Evolutionary conservation across 768 basidiomycete species (phyloP).

Genomic region (Pleurotus salmoneostramineus): DNA sequence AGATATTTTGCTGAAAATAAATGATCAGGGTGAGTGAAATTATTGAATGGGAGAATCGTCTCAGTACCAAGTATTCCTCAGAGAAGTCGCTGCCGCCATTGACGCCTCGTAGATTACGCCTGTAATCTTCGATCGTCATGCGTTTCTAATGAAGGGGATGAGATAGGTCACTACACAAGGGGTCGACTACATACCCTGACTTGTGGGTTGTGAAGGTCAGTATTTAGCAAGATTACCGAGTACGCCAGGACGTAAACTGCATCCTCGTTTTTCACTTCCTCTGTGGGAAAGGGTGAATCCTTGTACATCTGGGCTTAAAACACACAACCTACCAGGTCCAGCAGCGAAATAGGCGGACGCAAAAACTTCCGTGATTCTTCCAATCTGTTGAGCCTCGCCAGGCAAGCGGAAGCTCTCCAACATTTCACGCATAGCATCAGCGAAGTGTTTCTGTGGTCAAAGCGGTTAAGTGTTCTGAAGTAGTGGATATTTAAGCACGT

Average conservation of each 20-base stretch:
- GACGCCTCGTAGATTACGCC: constrained; percentile 86
- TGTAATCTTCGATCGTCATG: constrained; percentile 95
- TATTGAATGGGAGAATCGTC: neutral
- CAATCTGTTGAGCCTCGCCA: constrained; percentile 92
- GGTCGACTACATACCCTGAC: constrained; percentile 56
- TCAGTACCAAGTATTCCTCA: constrained; percentile 70
- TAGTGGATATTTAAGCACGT: constrained; percentile 19
- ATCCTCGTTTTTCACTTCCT: constrained; percentile 87
- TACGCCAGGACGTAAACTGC: constrained; percentile 92
- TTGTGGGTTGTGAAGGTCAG: constrained; percentile 94
- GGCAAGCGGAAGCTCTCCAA: constrained; percentile 93
- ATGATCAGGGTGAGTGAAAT: no score
- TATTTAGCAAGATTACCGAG: constrained; percentile 98
- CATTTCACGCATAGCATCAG: constrained; percentile 93
- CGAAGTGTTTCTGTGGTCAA: constrained; percentile 74
- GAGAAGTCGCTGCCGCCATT: constrained; percentile 85
- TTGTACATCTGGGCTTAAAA: no score
- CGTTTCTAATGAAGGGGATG: constrained; percentile 60
- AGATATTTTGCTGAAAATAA: constrained; percentile 69
- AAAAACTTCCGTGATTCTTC: constrained; percentile 91
- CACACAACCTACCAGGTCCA: constrained; percentile 55
- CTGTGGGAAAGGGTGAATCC: constrained; percentile 30
- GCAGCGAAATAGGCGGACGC: constrained; percentile 88
- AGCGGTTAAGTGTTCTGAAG: constrained; percentile 1
- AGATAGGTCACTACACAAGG: neutral